These are phyloP conservation scores for Ogataea philodendri DNA, from an alignment of 805 yeast genomes.

Conservation along the genomic window DNA sequence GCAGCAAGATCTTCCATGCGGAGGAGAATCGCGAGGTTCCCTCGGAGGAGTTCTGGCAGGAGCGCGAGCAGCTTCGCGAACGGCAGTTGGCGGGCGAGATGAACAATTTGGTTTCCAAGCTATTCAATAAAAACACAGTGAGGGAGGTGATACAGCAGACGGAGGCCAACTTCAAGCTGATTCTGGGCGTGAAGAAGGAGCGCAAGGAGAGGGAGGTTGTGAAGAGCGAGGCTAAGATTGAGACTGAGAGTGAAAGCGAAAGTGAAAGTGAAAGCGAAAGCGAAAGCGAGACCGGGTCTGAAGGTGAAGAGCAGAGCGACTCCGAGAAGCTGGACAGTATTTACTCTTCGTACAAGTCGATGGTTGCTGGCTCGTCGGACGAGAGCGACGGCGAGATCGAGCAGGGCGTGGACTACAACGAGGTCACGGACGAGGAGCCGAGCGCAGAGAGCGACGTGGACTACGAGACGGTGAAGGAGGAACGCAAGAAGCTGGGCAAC, in stretches of 20 bases:
- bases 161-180: slow-evolving; percentile 27
- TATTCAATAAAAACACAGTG: slow-evolving; percentile 45
- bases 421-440: slow-evolving; percentile 66
- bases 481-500: slow-evolving; percentile 33
- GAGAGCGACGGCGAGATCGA: slow-evolving; percentile 35
- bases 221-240: slow-evolving; percentile 23
- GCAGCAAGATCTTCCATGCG: slow-evolving; percentile 23
- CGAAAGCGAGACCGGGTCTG: slow-evolving; percentile 2
- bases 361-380: slow-evolving; percentile 44
- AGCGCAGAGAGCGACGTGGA: slow-evolving; percentile 31
- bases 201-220: slow-evolving; percentile 15
- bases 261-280: slow-evolving; percentile 7
- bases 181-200: slow-evolving; percentile 25
- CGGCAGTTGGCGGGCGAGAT: slow-evolving; percentile 41
- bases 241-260: slow-evolving; percentile 13
- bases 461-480: slow-evolving; percentile 55
- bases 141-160: slow-evolving; percentile 31
- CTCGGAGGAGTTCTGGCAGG: slow-evolving; percentile 32
- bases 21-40: slow-evolving; percentile 22
- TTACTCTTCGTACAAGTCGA: slow-evolving; percentile 27
- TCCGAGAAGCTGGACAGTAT: slow-evolving; percentile 19
- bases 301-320: slow-evolving; percentile 7
- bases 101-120: slow-evolving; percentile 47
- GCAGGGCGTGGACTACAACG: slow-evolving; percentile 47
- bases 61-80: slow-evolving; percentile 32